Evolutionary conservation across 1,139 yeast genomes (phyloP), one percentile per base, ranked within the genome.

Genomic region (Magnusiomyces paraingens): DNA sequence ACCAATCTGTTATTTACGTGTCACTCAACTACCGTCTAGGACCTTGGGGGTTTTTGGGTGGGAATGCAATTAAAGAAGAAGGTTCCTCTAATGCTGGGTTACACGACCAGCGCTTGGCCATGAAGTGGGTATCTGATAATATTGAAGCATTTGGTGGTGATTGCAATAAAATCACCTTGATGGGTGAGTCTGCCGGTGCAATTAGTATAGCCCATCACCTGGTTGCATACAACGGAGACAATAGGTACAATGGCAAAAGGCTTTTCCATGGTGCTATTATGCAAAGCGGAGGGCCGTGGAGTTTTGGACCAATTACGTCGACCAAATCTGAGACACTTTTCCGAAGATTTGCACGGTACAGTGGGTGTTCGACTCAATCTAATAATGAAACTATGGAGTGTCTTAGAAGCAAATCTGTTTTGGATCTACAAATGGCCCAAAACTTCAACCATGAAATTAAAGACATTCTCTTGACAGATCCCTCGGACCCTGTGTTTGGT

Each of bases 121-220:
- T 69, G 12, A 58, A 66, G 41, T 70, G 73, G 73, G 62, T 67
- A 5, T 57, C 61, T 21, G 63, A 66, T 54, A 61, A 67, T 54
- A 66, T 69, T 49, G 55, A 18, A 1, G 53, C 52, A 8, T 69
- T 70, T 58, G 72, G 73, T 12, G 73, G 73, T 18, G 64, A 70
- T 53, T 62, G 66, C 8, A 56, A 58, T 2, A 61, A 58, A 48
- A 59, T 68, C 17, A 64, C 68, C 1, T 57, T 67, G 15, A 59
- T 65, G 63, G 72, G 72, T 22, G 70, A 69, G 58, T 58, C 64
- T 47, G 72, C 72, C 0, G 72, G 72, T 15, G 68, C 68, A 1
- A 59, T 62, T 18, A 60, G 68, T n/a, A 66, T 66, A 38, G 59
- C 61, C 3, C 59, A 62, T 50, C 61, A 65, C 26, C 14, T 67